Evolutionary conservation across 139 green algal species (phyloP), one percentile per base, ranked within the genome.

Genomic region (Micromonas commoda): DNA sequence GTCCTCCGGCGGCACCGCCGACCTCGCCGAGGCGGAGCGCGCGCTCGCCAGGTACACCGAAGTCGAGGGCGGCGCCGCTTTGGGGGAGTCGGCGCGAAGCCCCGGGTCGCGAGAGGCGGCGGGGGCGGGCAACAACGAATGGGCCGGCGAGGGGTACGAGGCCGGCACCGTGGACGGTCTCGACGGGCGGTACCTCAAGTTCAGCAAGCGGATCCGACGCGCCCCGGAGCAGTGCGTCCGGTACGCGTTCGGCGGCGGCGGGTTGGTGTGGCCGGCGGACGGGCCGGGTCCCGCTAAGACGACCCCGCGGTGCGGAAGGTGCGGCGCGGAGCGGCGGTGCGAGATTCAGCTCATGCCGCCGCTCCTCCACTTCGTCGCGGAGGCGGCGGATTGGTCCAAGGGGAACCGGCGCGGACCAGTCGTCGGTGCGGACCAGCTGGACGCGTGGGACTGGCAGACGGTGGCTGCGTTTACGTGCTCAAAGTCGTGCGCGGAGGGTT

Each of bases 371-470:
- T 38, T 61, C 37, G 38, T 75, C 37, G 34, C 52, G 20, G 68
- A 75, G 5, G 68, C 68, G 1, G 33, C 64, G 64, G 26, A 3
- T 35, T 33, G 32, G 28, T 21, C n/a, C 26, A 16, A 57, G 45
- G 45, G 45, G 45, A 9, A 16, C 9, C 9, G 45, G 45, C 45
- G 45, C 9, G 45, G 45, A 57, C 45, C 9, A 16, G 45, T 9
- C 45, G 45, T 57, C 9, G 9, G 9, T 9, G 9, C 45, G 45
- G 64, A 71, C 64, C 28, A 35, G 29, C 24, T 71, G 4, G 13
- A 51, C 26, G 64, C 64, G n/a, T 71, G 64, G 64, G 64, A 71
- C 33, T 71, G 64, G 64, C 64, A 71, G 13, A 71, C 64, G 26
- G 64, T 71, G 26, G 32, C 26, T 29, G 64, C 33, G 3, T 71